Conservation (phyloP, 108 stramenopile genomes). For the Parmales sp. region DNA sequence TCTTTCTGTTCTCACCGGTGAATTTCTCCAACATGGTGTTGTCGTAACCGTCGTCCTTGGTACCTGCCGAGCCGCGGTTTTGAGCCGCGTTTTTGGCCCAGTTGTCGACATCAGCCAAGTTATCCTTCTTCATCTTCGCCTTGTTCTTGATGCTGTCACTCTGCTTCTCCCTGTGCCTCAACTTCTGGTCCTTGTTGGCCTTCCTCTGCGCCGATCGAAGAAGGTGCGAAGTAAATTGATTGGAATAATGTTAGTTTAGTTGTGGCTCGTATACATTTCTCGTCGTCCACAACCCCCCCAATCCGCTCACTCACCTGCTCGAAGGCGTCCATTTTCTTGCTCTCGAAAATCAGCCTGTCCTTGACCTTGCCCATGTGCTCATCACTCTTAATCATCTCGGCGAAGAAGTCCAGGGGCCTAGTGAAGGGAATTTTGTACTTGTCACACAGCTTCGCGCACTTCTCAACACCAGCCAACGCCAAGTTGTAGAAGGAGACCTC, state of each 20-base stretch:
- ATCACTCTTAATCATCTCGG: constrained; percentile 98
- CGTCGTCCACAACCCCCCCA: too few species aligned
- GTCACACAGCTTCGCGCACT: constrained; percentile 52
- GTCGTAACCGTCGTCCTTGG: constrained; percentile 41
- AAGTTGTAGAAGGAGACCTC: constrained; percentile 91
- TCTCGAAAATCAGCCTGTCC: constrained; percentile 93
- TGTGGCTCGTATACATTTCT: too few species aligned
- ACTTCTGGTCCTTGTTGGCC: constrained; percentile 56
- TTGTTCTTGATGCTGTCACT: constrained; percentile 80
- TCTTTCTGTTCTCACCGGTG: constrained; percentile 37
- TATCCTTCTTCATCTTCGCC: constrained; percentile 69
- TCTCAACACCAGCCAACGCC: constrained; percentile 73
- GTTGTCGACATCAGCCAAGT: constrained; percentile 67
- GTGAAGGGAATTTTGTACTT: constrained; percentile 55
- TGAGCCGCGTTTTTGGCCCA: constrained; percentile 67
- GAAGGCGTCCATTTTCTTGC: constrained; percentile 95
- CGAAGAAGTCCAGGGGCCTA: constrained; percentile 93
- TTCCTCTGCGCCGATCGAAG: too few species aligned
- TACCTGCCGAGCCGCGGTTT: constrained; percentile 39
- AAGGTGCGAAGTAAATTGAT: too few species aligned
- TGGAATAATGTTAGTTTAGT: too few species aligned
- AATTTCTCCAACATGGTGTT: constrained; percentile 27
- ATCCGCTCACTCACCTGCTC: too few species aligned
- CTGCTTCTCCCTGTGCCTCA: constrained; percentile 63
- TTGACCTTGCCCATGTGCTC: constrained; percentile 91